Conservation (phyloP, 768 basidiomycete genomes). For the Mycena capillaripes region DNA sequence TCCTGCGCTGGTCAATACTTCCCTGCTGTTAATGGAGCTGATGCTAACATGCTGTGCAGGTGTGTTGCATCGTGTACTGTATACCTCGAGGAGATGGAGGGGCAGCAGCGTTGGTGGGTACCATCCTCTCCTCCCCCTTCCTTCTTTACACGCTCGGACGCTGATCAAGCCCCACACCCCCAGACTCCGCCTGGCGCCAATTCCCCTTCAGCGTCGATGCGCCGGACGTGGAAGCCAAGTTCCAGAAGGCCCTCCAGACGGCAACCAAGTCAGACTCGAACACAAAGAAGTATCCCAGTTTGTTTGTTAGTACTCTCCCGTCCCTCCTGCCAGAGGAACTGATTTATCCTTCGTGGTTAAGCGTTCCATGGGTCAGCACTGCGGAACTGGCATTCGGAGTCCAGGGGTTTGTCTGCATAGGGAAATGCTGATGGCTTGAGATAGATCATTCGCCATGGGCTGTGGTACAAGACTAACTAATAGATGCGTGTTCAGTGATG, state of each 20-base stretch:
- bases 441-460: slow-evolving; percentile 79
- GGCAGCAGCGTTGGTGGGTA: too few species aligned
- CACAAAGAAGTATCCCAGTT: slow-evolving; percentile 59
- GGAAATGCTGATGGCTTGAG: not conserved
- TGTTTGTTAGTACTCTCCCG: slow-evolving; percentile 53
- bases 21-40: too few species aligned
- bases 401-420: not conserved
- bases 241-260: slow-evolving; percentile 58
- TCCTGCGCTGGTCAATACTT: too few species aligned
- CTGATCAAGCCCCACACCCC: not conserved
- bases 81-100: too few species aligned
- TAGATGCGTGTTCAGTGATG: slow-evolving; percentile 76
- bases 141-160: not conserved
- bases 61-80: too few species aligned
- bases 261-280: slow-evolving; percentile 56
- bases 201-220: slow-evolving; percentile 81
- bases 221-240: slow-evolving; percentile 80
- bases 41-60: too few species aligned
- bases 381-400: slow-evolving; percentile 78
- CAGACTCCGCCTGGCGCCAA: slow-evolving; percentile 68
- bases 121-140: too few species aligned
- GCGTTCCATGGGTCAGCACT: slow-evolving; percentile 79
- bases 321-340: not conserved
- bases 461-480: slow-evolving; percentile 73
- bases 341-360: slow-evolving; percentile 45